Evolutionary conservation across 345 rosid species (phyloP), one percentile per base, ranked within the genome.

Genomic region (Chamaenerion angustifolium): DNA sequence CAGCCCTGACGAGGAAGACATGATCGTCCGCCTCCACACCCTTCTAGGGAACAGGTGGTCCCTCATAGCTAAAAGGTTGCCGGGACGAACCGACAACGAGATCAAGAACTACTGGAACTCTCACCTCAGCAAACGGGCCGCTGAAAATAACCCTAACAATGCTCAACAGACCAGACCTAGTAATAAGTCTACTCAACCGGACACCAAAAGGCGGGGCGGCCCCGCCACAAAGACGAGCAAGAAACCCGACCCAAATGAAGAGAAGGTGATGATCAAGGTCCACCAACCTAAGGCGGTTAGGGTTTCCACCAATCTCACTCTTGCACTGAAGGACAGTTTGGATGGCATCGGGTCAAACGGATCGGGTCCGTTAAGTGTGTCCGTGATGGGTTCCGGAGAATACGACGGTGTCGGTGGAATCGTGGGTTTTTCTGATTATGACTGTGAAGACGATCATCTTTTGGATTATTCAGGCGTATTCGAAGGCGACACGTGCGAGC

Each of bases 51-150:
- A 76, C 52, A 70, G 87, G 1, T 80, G 87, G 87, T 80, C 83
- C 23, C 76, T 80, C 57, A 80, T 80, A 11, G 82, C 87, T 4
- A 77, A 75, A 8, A 54, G 80, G 25, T 71, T 80, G 56, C 86
- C 86, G 0, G 80, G 82, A 37, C 76, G 86, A 67, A 80, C 86
- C 40, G 86, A 80, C 72, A 80, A 80, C 60, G 87, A 80, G 82
- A 76, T 80, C 45, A 80, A 80, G 58, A 80, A 80, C 47, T 62
- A 80, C 31, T 80, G 80, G 82, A 80, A 74, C 41, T 74, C 80
- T 43, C 71, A 76, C 49, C 76, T 80, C 4, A 55, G 76, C 67
- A 80, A 74, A 52, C 60, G 43, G 44, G 69, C 70, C 43, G 5
- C 6, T 7, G 37, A 31, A 31, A 31, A 31, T 23, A 23, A 5